A percentile compares a stretch with the other conserved stretches of the same genome.
These are phyloP conservation scores for Polyplosphaeria fusca DNA, from an alignment of 495 filamentous ascomycete genomes.

Conservation along the genomic window DNA sequence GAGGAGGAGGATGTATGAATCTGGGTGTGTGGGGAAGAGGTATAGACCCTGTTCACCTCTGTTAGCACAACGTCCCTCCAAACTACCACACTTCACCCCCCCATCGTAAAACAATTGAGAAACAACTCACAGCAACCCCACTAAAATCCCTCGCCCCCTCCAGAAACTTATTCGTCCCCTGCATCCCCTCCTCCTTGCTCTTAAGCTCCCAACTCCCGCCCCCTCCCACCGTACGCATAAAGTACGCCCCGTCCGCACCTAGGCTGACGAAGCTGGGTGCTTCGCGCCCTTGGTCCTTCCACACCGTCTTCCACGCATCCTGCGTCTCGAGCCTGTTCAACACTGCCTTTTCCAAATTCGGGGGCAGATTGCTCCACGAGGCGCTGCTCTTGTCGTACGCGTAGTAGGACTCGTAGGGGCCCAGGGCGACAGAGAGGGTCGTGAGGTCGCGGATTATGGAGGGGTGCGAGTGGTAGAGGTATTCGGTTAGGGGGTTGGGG, in stretches of 20 bases:
- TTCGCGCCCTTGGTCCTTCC: constrained; percentile 21
- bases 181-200: constrained; percentile 22
- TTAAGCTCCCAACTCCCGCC: constrained; percentile 33
- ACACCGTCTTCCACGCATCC: constrained; percentile 17
- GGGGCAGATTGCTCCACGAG: constrained; percentile 27
- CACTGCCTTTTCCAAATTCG: constrained; percentile 27
- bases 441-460: constrained; percentile 24
- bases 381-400: constrained; percentile 21
- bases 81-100: not conserved
- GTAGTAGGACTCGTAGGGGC: constrained; percentile 31
- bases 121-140: constrained; percentile 20
- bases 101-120: not conserved
- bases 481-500: constrained; percentile 27
- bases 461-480: constrained; percentile 28
- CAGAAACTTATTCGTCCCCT: constrained; percentile 30
- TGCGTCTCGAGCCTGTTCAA: constrained; percentile 4
- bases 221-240: constrained; percentile 27
- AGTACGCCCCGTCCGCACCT: constrained; percentile 28
- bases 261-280: constrained; percentile 28
- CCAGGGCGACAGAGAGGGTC: constrained; percentile 28
- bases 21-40: constrained; percentile 25
- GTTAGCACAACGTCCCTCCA: not conserved
- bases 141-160: constrained; percentile 17
- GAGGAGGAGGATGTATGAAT: constrained; percentile 28
- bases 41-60: constrained; percentile 23